Percentiles rank a stretch among this genome's conserved stretches.
Evolutionary conservation across 2,329 filamentous ascomycete species (phyloP).

Genomic region (Cordyceps cateniannulata): DNA sequence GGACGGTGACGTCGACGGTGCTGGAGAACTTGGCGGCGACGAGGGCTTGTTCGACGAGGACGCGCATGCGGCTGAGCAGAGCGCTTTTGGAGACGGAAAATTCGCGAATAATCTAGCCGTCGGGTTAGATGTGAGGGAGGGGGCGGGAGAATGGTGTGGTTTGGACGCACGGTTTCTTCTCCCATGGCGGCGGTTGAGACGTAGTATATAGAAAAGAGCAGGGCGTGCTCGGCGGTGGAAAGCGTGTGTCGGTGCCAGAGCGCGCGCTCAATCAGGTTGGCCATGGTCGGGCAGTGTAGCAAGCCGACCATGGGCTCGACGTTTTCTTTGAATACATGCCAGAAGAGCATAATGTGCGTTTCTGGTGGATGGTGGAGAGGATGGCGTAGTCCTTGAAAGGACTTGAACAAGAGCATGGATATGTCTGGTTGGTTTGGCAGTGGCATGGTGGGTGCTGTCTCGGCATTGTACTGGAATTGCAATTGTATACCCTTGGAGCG

Average conservation of each 20-base stretch:
- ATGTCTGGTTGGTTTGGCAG: not conserved
- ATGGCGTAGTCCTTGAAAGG: constrained; percentile 5
- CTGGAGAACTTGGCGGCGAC: constrained; percentile 9
- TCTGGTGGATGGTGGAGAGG: constrained; percentile 1
- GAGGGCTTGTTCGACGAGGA: constrained; percentile 7
- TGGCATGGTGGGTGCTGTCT: not conserved
- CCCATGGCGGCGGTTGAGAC: not conserved
- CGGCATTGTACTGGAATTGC: not conserved
- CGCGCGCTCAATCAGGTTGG: not conserved
- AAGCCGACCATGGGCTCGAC: constrained; percentile 3
- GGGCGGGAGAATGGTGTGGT: too few relatives aligned
- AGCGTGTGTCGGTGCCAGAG: not conserved
- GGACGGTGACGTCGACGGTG: not conserved
- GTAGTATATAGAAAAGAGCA: constrained; percentile 5
- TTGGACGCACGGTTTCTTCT: not conserved
- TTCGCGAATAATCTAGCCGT: not conserved
- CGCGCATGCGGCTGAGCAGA: constrained; percentile 8
- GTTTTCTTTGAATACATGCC: constrained; percentile 3
- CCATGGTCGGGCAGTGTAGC: constrained; percentile 1
- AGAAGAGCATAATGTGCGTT: not conserved
- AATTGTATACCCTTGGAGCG: not conserved
- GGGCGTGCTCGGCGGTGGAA: not conserved
- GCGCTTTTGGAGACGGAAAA: not conserved
- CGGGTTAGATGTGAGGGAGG: not conserved
- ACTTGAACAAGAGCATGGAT: constrained; percentile 5